phyloP scores from a whole-genome alignment of 2,329 filamentous ascomycete genomes.

The Phaeosphaeriaceae sp. region DNA sequence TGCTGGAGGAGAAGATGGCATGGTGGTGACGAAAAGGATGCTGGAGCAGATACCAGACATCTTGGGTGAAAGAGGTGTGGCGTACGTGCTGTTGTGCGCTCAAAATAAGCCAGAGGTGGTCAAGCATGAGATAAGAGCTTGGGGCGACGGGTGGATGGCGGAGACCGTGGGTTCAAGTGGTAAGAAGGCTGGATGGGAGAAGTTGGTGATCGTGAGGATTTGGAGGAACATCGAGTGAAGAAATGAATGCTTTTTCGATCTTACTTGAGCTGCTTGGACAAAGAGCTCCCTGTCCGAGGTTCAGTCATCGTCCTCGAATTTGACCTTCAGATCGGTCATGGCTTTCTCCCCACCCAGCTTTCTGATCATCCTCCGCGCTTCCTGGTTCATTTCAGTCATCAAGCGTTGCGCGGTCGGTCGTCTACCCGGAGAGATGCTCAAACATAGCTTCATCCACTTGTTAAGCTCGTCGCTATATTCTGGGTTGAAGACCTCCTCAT shows the following conservation, averaged over 20 bases:
- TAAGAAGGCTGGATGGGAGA: constrained; percentile 92
- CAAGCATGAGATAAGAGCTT: constrained; percentile 66
- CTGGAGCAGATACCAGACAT: constrained; percentile 72
- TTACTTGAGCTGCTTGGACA: background rate
- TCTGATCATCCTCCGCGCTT: constrained; percentile 20
- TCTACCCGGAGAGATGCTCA: constrained; percentile 10
- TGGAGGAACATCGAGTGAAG: constrained; percentile 63
- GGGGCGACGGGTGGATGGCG: constrained; percentile 73
- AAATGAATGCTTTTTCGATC: background rate
- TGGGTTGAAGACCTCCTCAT: constrained; percentile 6
- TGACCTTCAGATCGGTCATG: constrained; percentile 28
- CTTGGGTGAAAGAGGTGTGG: constrained; percentile 75
- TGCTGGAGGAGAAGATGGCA: constrained; percentile 87
- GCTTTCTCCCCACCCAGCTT: constrained; percentile 23
- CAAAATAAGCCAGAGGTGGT: constrained; percentile 86
- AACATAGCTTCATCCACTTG: constrained; percentile 32
- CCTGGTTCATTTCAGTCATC: constrained; percentile 18
- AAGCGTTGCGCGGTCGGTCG: constrained; percentile 20
- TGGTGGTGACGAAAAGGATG: constrained; percentile 89
- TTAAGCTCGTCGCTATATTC: constrained; percentile 36
- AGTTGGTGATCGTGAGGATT: constrained; percentile 85
- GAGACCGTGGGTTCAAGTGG: constrained; percentile 84
- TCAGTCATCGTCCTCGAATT: constrained; percentile 12
- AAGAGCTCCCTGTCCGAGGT: background rate
- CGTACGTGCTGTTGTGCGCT: constrained; percentile 88